Evolutionary conservation across 1,284 basidiomycete species (phyloP), one percentile per base, ranked within the genome.

Genomic region (Kalmanozyma brasiliensis): DNA sequence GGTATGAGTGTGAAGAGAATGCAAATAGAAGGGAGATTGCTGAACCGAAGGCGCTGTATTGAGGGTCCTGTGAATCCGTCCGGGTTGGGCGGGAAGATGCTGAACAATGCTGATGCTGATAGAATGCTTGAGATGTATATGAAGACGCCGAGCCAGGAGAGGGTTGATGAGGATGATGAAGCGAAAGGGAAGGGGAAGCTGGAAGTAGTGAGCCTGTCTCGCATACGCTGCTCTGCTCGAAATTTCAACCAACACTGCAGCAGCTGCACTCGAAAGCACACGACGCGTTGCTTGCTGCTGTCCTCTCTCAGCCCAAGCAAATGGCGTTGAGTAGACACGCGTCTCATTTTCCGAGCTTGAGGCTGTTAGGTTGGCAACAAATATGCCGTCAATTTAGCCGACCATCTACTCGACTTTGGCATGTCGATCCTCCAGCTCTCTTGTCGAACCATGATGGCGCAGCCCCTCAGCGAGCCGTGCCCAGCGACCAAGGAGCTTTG

Each of bases 291-390:
- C 22, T n/a, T 45, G 13, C 7, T 22, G 23, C 6, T 33, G 42
- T 38, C 17, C n/a, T 33, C 26, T 30, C 22, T 10, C 17, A 24
- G 16, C 26, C 26, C 26, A 11, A 13, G 32, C 29, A 8, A 11
- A n/a, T 46, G 44, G 44, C 44, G 44, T 46, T 47, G 35, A 37
- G 45, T 37, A 19, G 34, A 22, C n/a, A 47, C 45, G 45, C 45
- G 45, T 47, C 44, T 47, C 26, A 29, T 29, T 29, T 29, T 29
- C 11, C 26, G n/a, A n/a, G n/a, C n/a, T n/a, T 11, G 26, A 6
- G 11, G 11, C 26, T 29, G 26, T 29, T 29, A 29, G 26, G 26
- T 29, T 11, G 11, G 26, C 7, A 6, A 11, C 26, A 29, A 29
- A 29, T 6, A 29, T 7, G 26, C 26, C 26, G 26, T 7, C 7